Evolutionary conservation across 768 basidiomycete species (phyloP).

Genomic region (Daedaleopsis nitida): DNA sequence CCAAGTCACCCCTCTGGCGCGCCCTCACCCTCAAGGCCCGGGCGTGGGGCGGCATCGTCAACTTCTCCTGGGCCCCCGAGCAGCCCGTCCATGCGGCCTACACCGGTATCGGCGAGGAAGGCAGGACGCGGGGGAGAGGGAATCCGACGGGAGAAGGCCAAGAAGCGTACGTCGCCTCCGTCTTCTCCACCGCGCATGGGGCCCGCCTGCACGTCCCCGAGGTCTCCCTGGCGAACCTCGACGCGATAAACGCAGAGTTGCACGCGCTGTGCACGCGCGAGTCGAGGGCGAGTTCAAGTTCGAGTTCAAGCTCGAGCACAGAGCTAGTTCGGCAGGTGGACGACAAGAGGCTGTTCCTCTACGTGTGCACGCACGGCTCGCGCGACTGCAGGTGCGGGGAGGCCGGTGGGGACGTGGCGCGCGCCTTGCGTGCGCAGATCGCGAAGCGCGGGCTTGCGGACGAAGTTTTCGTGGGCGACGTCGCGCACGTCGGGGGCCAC

Average conservation of each 20-base stretch:
- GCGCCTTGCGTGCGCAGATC: slow-evolving; percentile 56
- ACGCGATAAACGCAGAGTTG: slow-evolving; percentile 42
- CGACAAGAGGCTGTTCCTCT: slow-evolving; percentile 40
- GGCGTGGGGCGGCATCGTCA: slow-evolving; percentile 57
- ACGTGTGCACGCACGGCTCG: slow-evolving; percentile 78
- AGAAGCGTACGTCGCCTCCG: slow-evolving; percentile 44
- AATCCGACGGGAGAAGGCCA: slow-evolving; percentile 9
- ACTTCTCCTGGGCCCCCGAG: slow-evolving; percentile 56
- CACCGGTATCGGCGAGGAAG: slow-evolving; percentile 21
- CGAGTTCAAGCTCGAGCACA: slow-evolving; percentile 15
- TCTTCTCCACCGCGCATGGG: slow-evolving; percentile 47
- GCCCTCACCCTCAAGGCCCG: slow-evolving; percentile 46
- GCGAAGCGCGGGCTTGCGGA: slow-evolving; percentile 36
- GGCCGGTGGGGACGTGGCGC: slow-evolving; percentile 57
- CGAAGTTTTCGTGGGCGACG: slow-evolving; percentile 54
- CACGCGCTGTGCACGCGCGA: slow-evolving; percentile 29
- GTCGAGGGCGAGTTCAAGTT: slow-evolving; percentile 11
- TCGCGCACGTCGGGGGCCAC: slow-evolving; percentile 84
- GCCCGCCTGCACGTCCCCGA: slow-evolving; percentile 52
- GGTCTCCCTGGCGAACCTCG: slow-evolving; percentile 51
- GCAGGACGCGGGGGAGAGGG: background rate
- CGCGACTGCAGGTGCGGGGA: slow-evolving; percentile 83
- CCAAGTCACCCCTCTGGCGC: slow-evolving; percentile 46
- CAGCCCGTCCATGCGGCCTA: slow-evolving; percentile 23
- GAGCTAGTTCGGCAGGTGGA: background rate